These are phyloP conservation scores for Helotiales sp. DNA, from an alignment of 2,329 filamentous ascomycete species.

Conservation along the genomic window DNA sequence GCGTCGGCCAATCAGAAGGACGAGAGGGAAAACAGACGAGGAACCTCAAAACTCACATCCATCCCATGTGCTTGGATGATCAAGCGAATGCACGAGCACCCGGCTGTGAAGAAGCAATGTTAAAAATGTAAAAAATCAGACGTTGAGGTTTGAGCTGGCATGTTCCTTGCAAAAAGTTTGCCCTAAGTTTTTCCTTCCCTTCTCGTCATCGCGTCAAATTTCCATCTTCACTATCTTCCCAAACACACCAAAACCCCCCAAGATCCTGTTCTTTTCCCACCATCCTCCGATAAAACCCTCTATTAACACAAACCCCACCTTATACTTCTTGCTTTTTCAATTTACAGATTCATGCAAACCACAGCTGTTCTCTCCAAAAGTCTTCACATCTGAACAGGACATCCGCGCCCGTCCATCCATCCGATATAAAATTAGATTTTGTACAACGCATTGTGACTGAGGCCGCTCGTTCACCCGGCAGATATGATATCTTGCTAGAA, in stretches of 20 bases:
- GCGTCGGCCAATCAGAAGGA: conserved; percentile 10
- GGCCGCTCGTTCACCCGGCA: neutral
- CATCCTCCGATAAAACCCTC: neutral
- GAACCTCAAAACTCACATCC: neutral
- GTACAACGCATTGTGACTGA: conserved; percentile 40
- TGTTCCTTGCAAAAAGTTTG: conserved; percentile 2
- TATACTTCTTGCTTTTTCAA: neutral
- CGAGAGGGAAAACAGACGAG: neutral
- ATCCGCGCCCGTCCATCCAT: neutral
- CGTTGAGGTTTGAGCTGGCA: neutral
- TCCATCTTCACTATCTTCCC: neutral
- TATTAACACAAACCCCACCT: neutral
- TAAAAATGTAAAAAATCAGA: neutral
- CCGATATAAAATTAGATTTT: conserved; percentile 35
- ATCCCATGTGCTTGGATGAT: conserved; percentile 3
- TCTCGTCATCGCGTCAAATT: neutral
- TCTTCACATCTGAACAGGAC: neutral
- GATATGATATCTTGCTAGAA: neutral
- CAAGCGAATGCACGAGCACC: neutral
- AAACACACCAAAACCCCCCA: neutral
- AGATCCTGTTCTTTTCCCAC: neutral
- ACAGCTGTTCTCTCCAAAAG: neutral
- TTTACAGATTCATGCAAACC: conserved; percentile 11
- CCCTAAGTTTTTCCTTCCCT: neutral
- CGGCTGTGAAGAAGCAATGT: neutral